These are phyloP conservation scores for Vitis rupestris DNA, from an alignment of 164 flowering plant genomes.

Conservation along the genomic window DNA sequence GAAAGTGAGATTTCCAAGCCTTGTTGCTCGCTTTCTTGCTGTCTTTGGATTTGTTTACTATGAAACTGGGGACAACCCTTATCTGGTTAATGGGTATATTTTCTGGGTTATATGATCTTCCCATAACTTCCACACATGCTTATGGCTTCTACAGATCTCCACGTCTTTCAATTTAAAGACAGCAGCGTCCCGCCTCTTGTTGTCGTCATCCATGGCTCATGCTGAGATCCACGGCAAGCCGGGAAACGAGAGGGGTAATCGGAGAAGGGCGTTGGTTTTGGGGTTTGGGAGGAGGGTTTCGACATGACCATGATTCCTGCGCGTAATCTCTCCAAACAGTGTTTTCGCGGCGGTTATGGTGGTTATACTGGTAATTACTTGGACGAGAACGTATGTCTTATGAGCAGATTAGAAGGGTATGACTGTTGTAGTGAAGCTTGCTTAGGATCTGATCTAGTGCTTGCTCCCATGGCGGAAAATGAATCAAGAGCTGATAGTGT, in stretches of 20 bases:
- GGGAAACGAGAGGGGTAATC: no score
- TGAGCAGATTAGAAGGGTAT: slow-evolving; percentile 34
- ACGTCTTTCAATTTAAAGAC: slow-evolving; percentile 4
- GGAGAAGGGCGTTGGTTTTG: no score
- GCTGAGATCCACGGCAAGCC: slow-evolving; percentile 1
- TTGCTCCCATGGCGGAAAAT: slow-evolving; percentile 59
- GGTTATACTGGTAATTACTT: slow-evolving; percentile 9
- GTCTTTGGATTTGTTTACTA: slow-evolving; percentile 25
- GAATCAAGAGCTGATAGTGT: slow-evolving; percentile 53
- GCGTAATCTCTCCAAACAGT: slow-evolving; percentile 28
- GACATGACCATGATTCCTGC: slow-evolving; percentile 71
- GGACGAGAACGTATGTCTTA: slow-evolving; percentile 23
- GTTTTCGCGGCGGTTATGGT: slow-evolving; percentile 23
- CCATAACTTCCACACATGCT: slow-evolving; percentile 13
- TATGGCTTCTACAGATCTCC: slow-evolving; percentile 10
- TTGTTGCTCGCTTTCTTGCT: slow-evolving; percentile 26
- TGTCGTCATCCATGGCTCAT: slow-evolving; percentile 21
- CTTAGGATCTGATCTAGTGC: slow-evolving; percentile 44
- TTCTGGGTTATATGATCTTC: not conserved
- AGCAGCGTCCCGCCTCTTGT: no score
- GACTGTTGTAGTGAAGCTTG: slow-evolving; percentile 14
- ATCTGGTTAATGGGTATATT: slow-evolving; percentile 24
- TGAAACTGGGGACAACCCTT: slow-evolving; percentile 26
- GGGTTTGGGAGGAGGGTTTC: not conserved
- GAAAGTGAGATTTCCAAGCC: slow-evolving; percentile 67